Base-by-base conservation (phyloP, 495 filamentous ascomycete genomes). In the Poronia punctata region DNA sequence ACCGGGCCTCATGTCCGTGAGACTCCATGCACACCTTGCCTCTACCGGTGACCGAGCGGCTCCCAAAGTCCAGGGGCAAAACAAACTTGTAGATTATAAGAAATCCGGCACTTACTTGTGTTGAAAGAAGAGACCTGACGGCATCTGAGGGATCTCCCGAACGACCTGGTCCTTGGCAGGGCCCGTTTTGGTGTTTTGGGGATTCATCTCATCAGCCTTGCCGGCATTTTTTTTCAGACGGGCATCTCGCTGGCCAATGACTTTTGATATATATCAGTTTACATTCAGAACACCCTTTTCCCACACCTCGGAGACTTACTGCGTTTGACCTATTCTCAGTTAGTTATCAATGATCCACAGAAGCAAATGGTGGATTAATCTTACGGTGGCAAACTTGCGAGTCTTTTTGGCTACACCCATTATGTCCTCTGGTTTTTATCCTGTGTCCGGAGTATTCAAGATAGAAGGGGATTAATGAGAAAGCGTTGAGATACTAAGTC, bases 71-170 rank as follows among this genome's bases (percentile, higher is more conserved):
- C n/a, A n/a, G n/a, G n/a, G n/a, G n/a, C n/a, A n/a, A n/a, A n/a
- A n/a, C n/a, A n/a, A n/a, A n/a, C n/a, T n/a, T n/a, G n/a, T n/a
- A 12, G 21, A 7, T 12, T 9, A 35, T 36, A n/a, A 36, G 5
- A 22, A n/a, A 7, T 7, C 2, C 30, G 22, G 23, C 27, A 33
- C 42, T 38, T 7, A 45, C 42, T 98, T 98, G 70, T 89, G 86
- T 49, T 86, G 76, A 68, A 95, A 96, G 79, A 96, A 98, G 64
- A 98, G 81, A 32, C 78, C 73, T 6, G 88, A 88, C 5, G 90
- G 83, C 38, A 84, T 79, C 62, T 89, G 83, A 8, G 83, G 76
- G 23, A 87, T 75, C 64, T 86, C 81, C 25, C 82, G 81, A 8
- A 84, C 66, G 22, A 79, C 55, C 42, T 45, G 42, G 23, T 78